Base-by-base conservation (phyloP, 139 green algal genomes). In the Picochlorum sp. region DNA sequence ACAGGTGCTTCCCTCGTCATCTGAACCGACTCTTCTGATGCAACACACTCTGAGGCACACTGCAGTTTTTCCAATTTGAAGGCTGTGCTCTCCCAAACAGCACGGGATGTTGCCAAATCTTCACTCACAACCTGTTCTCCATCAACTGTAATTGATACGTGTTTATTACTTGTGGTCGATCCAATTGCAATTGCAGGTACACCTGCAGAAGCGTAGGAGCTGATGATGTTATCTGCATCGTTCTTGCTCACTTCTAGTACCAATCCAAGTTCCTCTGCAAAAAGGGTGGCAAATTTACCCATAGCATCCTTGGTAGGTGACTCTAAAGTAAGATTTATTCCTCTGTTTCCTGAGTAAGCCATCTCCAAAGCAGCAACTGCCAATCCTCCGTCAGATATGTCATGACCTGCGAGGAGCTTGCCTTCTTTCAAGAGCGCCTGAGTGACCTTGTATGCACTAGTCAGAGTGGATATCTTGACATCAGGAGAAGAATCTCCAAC, bases 261-360 rank as follows among this genome's bases (percentile, higher is more conserved):
- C 57, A 97, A 77, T 13, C 94, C 92, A 21, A 96, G 84, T 83
- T 99, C 94, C 77, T 99, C 94, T 0, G 92, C 83, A 76, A 96
- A 98, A 4, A 98, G 82, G 5, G 82, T 52, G 0, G 79, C 81
- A 45, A 88, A 60, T 37, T 73, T 63, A 50, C 70, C 73, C 20
- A 73, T 60, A 0, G 62, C 24, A 13, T 63, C 63, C n/a, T 77
- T 72, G 1, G 49, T 20, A 18, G 57, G 37, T 16, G 57, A 59
- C 4, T 59, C 51, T 20, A 66, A 24, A 56, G 75, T 34, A 44
- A 78, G 68, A 37, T 68, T 18, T 16, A 93, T 41, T 41, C 85
- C 87, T 18, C 57, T 75, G 76, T 94, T 85, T 68, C 88, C 86
- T 14, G 87, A 81, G 81, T 96, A 98, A 13, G 90, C 90, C 90